Conservation (phyloP, 768 basidiomycete species). For the Tylopilus sp. region DNA sequence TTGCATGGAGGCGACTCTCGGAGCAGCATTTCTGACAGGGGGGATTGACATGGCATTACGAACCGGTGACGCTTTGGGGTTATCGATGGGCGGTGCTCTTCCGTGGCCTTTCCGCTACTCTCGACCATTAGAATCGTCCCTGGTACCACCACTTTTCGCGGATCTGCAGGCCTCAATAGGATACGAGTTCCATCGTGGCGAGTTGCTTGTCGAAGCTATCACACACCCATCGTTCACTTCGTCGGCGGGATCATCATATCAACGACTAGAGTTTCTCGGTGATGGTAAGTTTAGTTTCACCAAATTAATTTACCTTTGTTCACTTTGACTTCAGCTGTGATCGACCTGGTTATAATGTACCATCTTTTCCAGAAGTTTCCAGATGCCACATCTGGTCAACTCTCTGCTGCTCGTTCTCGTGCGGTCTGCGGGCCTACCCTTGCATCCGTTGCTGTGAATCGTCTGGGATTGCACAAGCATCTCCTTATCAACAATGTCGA, state of each 20-base stretch:
- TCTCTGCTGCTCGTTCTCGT: conserved; percentile 66
- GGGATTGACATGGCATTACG: conserved; percentile 67
- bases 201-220: conserved; percentile 71
- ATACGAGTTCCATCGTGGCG: conserved; percentile 64
- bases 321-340: conserved; percentile 46
- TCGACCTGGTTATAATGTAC: conserved; percentile 68
- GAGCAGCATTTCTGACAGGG: conserved; percentile 70
- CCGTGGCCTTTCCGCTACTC: conserved; percentile 66
- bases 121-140: conserved; percentile 28
- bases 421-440: conserved; percentile 74
- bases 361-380: conserved; percentile 72
- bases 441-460: conserved; percentile 62
- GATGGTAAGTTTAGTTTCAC: conserved; percentile 58
- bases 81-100: conserved; percentile 68
- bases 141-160: conserved; percentile 46
- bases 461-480: conserved; percentile 64
- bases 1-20: conserved; percentile 83
- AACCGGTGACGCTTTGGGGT: conserved; percentile 58
- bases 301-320: background rate
- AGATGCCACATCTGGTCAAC: conserved; percentile 67
- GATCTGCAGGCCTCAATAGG: conserved; percentile 62
- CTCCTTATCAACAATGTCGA: conserved; percentile 68
- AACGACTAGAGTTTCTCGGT: conserved; percentile 85
- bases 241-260: conserved; percentile 62
- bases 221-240: conserved; percentile 77